Percentiles rank a stretch among this genome's conserved stretches.
Evolutionary conservation across 2,329 filamentous ascomycete species (phyloP).

Genomic region (Metarhizium robertsii): DNA sequence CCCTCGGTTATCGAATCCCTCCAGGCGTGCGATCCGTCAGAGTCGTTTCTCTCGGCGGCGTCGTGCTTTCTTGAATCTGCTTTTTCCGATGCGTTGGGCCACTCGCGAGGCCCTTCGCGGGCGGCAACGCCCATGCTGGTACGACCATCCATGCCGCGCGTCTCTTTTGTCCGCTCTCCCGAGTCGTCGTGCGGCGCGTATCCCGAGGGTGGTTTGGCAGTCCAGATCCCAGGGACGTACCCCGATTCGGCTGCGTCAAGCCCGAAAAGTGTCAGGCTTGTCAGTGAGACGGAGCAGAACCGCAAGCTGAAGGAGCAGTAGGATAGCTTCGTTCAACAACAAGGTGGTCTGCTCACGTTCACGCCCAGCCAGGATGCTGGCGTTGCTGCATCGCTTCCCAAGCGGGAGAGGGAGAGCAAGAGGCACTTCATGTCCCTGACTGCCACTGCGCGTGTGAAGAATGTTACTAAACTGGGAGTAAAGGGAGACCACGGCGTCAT

Average conservation of each 20-base stretch:
- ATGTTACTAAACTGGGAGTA: constrained; percentile 33
- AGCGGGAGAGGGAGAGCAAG: constrained; percentile 16
- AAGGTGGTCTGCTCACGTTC: not conserved
- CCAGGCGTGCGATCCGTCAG: constrained; percentile 67
- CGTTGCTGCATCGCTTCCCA: constrained; percentile 17
- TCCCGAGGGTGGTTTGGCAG: constrained; percentile 10
- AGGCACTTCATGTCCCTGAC: constrained; percentile 34
- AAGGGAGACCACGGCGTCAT: constrained; percentile 41
- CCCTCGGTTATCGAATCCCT: constrained; percentile 63
- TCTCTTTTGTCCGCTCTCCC: constrained; percentile 15
- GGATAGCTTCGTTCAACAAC: constrained; percentile 15
- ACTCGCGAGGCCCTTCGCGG: constrained; percentile 52
- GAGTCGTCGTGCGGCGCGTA: not conserved
- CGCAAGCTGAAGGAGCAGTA: constrained; percentile 19
- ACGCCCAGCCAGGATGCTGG: not conserved
- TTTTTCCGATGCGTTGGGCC: constrained; percentile 54
- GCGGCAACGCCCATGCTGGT: constrained; percentile 62
- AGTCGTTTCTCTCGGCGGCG: constrained; percentile 68
- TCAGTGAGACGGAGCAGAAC: constrained; percentile 20
- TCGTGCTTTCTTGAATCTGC: constrained; percentile 69
- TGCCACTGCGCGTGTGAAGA: constrained; percentile 34
- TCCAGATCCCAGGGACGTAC: constrained; percentile 19
- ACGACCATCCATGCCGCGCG: constrained; percentile 33
- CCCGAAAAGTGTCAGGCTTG: constrained; percentile 36
- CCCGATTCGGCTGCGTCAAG: constrained; percentile 19